Base-by-base conservation (phyloP, 2,329 filamentous ascomycete genomes). In the Aspergillus sergii region DNA sequence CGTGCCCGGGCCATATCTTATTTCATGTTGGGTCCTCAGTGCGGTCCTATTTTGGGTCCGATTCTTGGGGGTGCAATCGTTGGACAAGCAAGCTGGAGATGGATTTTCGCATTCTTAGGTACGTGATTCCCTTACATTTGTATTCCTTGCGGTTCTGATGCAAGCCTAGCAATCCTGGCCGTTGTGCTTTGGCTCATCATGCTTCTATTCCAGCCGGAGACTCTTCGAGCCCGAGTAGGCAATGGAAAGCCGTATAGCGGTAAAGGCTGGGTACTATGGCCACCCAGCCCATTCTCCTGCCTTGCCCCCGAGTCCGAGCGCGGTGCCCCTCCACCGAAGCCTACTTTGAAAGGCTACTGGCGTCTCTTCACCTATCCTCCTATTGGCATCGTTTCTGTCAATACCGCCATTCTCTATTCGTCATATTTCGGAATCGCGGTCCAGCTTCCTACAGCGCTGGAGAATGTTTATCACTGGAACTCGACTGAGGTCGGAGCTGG, bases 1-100 rank as follows among this genome's bases (percentile, higher is more conserved):
- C 72, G 81, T 28, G 81, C 75, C 8, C 76, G 75, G 11, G 73
- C 78, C 43, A 76, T 83, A 69, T 76, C 78, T 3, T 74, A 77
- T 53, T 82, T 82, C 57, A 70, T 81, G 9, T 69, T 83, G 41
- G 81, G 80, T 0, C 81, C 80, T 5, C 77, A 82, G 14, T 72
- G 81, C 3, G 81, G 81, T 1, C 81, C 81, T 2, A 75, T 82
- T 0, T 65, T 82, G 1, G 81, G 81, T 0, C 81, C 81, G 0
- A 66, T 82, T 0, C 69, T 83, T 3, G 81, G 81, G 5, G 81
- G 80, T 28, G 71, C 73, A 23, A 73, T 83, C 34, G 75, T 78
- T 4, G 69, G 71, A 2, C 60, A 61, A 1, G 65, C 72, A 1
- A 71, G 68, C 5, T 83, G 81, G 81, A 69, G 81, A 64, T 83